Conservation (phyloP, 495 filamentous ascomycete species). For the Talaromyces trachyspermus region DNA sequence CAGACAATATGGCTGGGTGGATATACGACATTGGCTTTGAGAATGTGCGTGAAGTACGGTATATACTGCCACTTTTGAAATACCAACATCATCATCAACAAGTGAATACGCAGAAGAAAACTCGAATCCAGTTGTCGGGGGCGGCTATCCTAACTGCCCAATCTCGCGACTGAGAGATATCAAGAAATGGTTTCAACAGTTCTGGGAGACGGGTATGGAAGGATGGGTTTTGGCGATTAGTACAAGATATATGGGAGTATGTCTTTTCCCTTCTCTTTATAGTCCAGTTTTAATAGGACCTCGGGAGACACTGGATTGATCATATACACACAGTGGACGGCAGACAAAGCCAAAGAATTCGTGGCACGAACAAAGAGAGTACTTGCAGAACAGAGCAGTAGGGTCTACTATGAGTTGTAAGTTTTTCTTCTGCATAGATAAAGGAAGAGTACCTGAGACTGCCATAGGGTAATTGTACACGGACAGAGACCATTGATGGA, state of each 20-base stretch:
- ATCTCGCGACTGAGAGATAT: neutral
- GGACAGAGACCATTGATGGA: neutral
- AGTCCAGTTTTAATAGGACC: too few relatives aligned
- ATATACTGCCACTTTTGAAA: conserved; percentile 1
- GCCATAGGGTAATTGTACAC: neutral
- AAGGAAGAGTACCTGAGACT: neutral
- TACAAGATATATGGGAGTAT: conserved; percentile 4
- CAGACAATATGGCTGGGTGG: conserved; percentile 16
- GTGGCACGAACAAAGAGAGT: neutral
- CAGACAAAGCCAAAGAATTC: conserved; percentile 1
- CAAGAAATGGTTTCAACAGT: conserved; percentile 4
- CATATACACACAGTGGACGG: conserved; percentile 6
- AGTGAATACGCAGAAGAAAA: conserved; percentile 1
- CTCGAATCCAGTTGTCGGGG: too few relatives aligned
- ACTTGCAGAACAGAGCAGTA: neutral
- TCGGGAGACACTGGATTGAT: too few relatives aligned
- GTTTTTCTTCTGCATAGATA: neutral
- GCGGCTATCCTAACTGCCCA: too few relatives aligned
- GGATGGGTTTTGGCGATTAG: conserved; percentile 1
- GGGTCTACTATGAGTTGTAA: conserved; percentile 6
- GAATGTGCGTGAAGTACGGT: conserved; percentile 33
- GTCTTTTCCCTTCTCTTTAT: conserved; percentile 14
- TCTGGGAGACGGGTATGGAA: conserved; percentile 1
- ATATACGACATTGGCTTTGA: conserved; percentile 27
- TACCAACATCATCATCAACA: too few relatives aligned